Base-by-base conservation (phyloP, 371 early-diverging fungal genomes). In the Basidiobolus meristosporus region DNA sequence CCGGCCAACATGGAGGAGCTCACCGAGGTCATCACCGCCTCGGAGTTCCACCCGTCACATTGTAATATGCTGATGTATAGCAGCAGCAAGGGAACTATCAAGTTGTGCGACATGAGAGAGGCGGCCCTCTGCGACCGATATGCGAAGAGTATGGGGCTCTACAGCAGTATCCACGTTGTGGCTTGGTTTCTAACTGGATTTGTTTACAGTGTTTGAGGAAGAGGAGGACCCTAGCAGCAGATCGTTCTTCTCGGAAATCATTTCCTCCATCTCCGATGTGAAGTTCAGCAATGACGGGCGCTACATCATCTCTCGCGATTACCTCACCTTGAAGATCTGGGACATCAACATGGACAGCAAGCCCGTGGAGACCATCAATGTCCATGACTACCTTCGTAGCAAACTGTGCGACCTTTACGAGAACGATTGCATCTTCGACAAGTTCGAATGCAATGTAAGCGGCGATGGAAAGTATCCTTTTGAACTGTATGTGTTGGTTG, bases 391-490 rank as follows among this genome's bases (percentile, higher is more conserved):
- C 43, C 60, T 97, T 31, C 72, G 82, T 49, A 75, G 71, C 54
- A 89, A 88, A 57, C 68, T 97, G 29, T 95, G 95, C 57, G 98
- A 97, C 48, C 63, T 96, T 33, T 97, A 97, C 61, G 98, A 96
- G 53, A 95, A 90, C 59, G 98, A 97, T 56, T 91, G 89, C 62
- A 95, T 97, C 52, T 97, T 97, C 66, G 98, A 97, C 67, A 96
- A 96, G 62, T 97, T 97, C 49, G 98, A 96, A 58, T 90, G 92
- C 65, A 86, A 74, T 38, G 85, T 91, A 50, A 86, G 86, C 51
- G 95, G 93, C 11, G 85, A 92, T 52, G 91, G 90, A 46, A 56
- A 49, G 61, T 61, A 57, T 18, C 52, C 43, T 45, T 20, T 28
- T 10, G 2, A n/a, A 9, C n/a, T 17, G 18, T 3, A 38, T 41